Percentiles rank a stretch among this genome's conserved stretches.
Evolutionary conservation across 208 protist genomes (phyloP).

Genomic region (Wallacemonas sp.): DNA sequence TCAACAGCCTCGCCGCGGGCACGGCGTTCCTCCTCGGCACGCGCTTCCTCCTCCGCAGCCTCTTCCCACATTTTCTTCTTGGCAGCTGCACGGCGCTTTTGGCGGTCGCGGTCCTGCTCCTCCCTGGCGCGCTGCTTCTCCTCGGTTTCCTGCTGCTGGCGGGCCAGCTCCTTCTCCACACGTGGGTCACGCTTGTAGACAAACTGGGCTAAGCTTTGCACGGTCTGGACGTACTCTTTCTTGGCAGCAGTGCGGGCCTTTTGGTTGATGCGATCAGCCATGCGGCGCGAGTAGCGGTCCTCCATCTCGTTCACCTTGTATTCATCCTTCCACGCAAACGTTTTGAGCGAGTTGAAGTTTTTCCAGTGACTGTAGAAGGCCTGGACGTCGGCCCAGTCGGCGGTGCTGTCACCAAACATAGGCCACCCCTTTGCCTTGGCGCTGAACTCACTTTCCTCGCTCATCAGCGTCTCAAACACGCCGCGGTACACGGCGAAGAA

Average conservation of each 20-base stretch:
- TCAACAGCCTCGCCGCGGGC: slow-evolving; percentile 79
- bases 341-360: slow-evolving; percentile 88
- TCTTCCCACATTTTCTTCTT: slow-evolving; percentile 83
- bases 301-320: slow-evolving; percentile 92
- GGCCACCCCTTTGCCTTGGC: slow-evolving; percentile 63
- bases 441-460: slow-evolving; percentile 73
- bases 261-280: slow-evolving; percentile 86
- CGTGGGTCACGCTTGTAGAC: slow-evolving; percentile 87
- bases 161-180: slow-evolving; percentile 63
- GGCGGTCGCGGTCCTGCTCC: slow-evolving; percentile 53
- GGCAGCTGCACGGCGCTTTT: slow-evolving; percentile 61
- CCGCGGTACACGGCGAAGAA: slow-evolving; percentile 85
- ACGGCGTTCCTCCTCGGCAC: slow-evolving; percentile 65
- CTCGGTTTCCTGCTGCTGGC: slow-evolving; percentile 62
- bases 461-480: slow-evolving; percentile 72
- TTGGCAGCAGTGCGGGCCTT: slow-evolving; percentile 77
- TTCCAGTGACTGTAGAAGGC: slow-evolving; percentile 86
- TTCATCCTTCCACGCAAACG: slow-evolving; percentile 90
- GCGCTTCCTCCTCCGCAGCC: slow-evolving; percentile 81
- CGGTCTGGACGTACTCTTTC: slow-evolving; percentile 86
- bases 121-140: slow-evolving; percentile 59
- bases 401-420: slow-evolving; percentile 68
- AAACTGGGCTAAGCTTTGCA: slow-evolving; percentile 76
- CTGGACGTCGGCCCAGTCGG: slow-evolving; percentile 58
- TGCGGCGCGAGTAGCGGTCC: slow-evolving; percentile 84